These are phyloP conservation scores for Sporothrix phasma DNA, from an alignment of 2,329 filamentous ascomycete species.

Conservation along the genomic window DNA sequence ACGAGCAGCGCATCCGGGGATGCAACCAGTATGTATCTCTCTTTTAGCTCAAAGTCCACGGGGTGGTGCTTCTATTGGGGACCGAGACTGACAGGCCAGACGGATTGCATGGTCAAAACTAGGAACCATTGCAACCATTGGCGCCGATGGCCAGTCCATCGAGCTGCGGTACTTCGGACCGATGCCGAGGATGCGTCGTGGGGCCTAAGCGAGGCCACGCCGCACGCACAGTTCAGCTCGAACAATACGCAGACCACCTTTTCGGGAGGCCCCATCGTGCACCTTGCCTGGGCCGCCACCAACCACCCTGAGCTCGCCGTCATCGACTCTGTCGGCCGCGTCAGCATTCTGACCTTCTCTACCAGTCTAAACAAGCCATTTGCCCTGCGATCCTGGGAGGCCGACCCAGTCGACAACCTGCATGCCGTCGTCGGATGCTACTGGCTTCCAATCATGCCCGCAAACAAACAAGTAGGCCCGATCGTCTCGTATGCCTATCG, in stretches of 20 bases:
- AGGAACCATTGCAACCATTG: constrained; percentile 76
- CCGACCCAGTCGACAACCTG: constrained; percentile 64
- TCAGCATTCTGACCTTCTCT: constrained; percentile 63
- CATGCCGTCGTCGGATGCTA: constrained; percentile 72
- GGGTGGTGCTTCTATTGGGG: neutral
- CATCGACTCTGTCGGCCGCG: constrained; percentile 67
- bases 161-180: constrained; percentile 65
- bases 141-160: constrained; percentile 58
- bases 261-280: constrained; percentile 58
- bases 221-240: constrained; percentile 50
- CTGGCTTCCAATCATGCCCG: constrained; percentile 61
- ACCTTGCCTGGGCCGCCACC: constrained; percentile 70
- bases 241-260: constrained; percentile 29
- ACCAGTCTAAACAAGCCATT: constrained; percentile 65
- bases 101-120: constrained; percentile 79
- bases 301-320: constrained; percentile 71
- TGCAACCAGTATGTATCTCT: constrained; percentile 62
- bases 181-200: constrained; percentile 61
- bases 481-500: neutral
- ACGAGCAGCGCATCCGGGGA: constrained; percentile 64
- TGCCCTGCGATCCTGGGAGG: constrained; percentile 49
- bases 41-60: neutral
- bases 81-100: constrained; percentile 35
- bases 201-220: constrained; percentile 63
- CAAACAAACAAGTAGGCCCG: constrained; percentile 30